phyloP scores from a whole-genome alignment of 2,329 filamentous ascomycete species.

The Pseudogymnoascus sp. region DNA sequence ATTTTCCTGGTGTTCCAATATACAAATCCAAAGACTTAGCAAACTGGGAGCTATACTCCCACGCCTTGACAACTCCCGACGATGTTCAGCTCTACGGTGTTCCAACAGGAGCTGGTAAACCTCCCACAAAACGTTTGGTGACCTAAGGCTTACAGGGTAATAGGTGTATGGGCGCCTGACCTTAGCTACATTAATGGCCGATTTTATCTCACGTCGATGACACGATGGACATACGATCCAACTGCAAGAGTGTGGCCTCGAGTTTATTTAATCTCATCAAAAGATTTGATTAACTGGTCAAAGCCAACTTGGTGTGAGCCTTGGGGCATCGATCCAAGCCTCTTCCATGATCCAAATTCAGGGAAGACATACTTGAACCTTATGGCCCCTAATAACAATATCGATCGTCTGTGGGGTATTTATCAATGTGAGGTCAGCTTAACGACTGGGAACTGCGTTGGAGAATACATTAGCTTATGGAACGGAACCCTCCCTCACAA shows the following conservation, averaged over 20 bases:
- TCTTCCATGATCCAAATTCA: slow-evolving; percentile 14
- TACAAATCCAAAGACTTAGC: slow-evolving; percentile 44
- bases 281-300: slow-evolving; percentile 14
- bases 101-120: slow-evolving; percentile 13
- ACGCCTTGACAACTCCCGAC: slow-evolving; percentile 15
- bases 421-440: slow-evolving; percentile 16
- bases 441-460: slow-evolving; percentile 14
- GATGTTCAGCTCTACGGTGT: slow-evolving; percentile 16
- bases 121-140: neutral
- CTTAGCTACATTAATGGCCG: slow-evolving; percentile 13
- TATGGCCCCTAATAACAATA: slow-evolving; percentile 17
- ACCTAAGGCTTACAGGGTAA: neutral
- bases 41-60: slow-evolving; percentile 32
- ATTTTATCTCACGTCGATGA: slow-evolving; percentile 15
- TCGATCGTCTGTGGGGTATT: slow-evolving; percentile 16
- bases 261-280: slow-evolving; percentile 17
- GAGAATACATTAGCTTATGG: slow-evolving; percentile 15
- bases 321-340: slow-evolving; percentile 16
- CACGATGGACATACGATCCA: slow-evolving; percentile 18
- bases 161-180: slow-evolving; percentile 15
- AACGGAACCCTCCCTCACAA: slow-evolving; percentile 15
- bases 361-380: slow-evolving; percentile 14
- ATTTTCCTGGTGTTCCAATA: slow-evolving; percentile 46
- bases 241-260: slow-evolving; percentile 17
- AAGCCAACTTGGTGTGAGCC: slow-evolving; percentile 14